These are phyloP conservation scores for Aspergillus nomiae DNA, from an alignment of 2,329 filamentous ascomycete species.

Conservation along the genomic window DNA sequence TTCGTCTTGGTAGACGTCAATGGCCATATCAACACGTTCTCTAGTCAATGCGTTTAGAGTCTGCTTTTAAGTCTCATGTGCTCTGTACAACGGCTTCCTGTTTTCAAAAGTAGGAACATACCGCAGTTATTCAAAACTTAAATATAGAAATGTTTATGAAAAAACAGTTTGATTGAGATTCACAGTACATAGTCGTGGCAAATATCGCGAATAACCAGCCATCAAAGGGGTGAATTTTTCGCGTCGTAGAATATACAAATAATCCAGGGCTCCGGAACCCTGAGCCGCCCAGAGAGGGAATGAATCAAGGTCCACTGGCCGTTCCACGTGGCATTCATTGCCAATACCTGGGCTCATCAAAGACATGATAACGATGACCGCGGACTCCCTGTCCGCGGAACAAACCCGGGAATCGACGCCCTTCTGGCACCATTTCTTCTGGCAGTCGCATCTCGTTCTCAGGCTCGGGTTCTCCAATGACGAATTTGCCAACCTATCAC, in stretches of 20 bases:
- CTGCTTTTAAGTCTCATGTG: background rate
- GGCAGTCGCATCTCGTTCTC: slow-evolving; percentile 65
- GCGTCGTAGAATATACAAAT: slow-evolving; percentile 10
- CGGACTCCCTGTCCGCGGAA: slow-evolving; percentile 85
- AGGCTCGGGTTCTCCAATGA: slow-evolving; percentile 70
- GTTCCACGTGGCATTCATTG: slow-evolving; percentile 28
- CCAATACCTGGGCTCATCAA: slow-evolving; percentile 81
- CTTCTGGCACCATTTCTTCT: slow-evolving; percentile 74
- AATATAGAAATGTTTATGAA: background rate
- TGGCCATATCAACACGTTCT: background rate
- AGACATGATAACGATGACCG: slow-evolving; percentile 92
- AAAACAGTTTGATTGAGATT: slow-evolving; percentile 7
- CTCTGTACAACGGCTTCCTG: background rate
- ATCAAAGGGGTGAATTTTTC: slow-evolving; percentile 9
- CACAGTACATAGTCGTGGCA: slow-evolving; percentile 13
- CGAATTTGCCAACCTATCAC: slow-evolving; percentile 80
- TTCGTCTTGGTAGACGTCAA: background rate
- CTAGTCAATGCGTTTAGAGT: background rate
- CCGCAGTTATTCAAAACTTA: background rate
- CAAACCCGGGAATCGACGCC: slow-evolving; percentile 78
- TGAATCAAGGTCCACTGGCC: background rate
- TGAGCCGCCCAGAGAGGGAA: background rate
- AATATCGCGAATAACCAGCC: slow-evolving; percentile 2
- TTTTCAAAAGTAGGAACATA: background rate
- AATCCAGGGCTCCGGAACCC: background rate